phyloP scores from a whole-genome alignment of 768 basidiomycete species.

The Basidioascus undulatus region DNA sequence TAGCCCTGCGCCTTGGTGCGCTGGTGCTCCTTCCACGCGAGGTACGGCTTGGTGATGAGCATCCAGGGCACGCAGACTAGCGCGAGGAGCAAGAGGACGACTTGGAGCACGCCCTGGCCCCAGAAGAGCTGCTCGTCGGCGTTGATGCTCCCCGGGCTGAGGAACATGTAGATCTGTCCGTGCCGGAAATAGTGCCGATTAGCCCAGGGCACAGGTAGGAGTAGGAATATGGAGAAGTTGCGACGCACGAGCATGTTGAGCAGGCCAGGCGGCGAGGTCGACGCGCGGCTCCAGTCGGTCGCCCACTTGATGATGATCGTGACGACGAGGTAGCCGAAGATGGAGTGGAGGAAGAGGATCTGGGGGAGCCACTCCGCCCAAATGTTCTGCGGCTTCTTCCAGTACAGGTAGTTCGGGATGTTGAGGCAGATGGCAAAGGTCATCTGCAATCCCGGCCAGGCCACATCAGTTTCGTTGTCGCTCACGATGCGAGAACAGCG shows the following conservation, averaged over 20 bases:
- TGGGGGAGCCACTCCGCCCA: conserved; percentile 92
- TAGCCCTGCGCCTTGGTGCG: conserved; percentile 66
- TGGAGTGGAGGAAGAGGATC: conserved; percentile 88
- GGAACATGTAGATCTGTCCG: conserved; percentile 58
- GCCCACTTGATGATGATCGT: conserved; percentile 97
- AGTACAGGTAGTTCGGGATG: conserved; percentile 81
- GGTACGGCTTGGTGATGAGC: conserved; percentile 73
- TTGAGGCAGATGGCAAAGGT: conserved; percentile 92
- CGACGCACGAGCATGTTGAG: conserved; percentile 37
- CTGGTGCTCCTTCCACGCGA: conserved; percentile 71
- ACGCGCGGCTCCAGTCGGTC: conserved; percentile 57
- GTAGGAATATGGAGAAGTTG: no score
- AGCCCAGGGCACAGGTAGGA: background rate
- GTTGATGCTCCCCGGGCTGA: conserved; percentile 57
- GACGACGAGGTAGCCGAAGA: conserved; percentile 85
- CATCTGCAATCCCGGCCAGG: conserved; percentile 39
- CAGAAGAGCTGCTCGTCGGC: conserved; percentile 47
- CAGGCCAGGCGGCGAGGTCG: conserved; percentile 56
- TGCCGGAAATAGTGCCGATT: background rate
- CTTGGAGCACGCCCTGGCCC: conserved; percentile 69
- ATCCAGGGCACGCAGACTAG: conserved; percentile 83
- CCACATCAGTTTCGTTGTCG: background rate
- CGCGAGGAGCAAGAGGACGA: conserved; percentile 50
- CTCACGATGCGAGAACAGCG: conserved; percentile 1
- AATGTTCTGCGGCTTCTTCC: conserved; percentile 65